Evolutionary conservation across 768 basidiomycete genomes (phyloP), one percentile per base, ranked within the genome.

Genomic region (Pisolithus sp.): DNA sequence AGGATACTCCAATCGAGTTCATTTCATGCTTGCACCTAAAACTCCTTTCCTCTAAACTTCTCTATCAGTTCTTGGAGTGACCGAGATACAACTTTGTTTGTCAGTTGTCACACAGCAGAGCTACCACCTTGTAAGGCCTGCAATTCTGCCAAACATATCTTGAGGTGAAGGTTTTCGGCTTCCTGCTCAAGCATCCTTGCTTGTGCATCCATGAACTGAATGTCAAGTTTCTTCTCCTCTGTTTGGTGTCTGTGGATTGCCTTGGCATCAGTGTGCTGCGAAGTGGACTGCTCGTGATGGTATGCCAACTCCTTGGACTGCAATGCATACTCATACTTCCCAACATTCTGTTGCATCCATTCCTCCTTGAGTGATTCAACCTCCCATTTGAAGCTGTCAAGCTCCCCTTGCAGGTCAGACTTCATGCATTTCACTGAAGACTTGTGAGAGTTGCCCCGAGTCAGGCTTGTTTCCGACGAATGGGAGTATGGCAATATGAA

Each of bases 251-350:
- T 7, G 9, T 40, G 48, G 24, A 18, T 3, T 5, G 41, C 46
- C 31, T 48, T 21, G 5, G 46, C 46, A 36, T 53, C 48, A n/a
- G 52, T 21, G 26, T 13, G n/a, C 9, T 48, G 46, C 2, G 10
- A 5, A 21, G 6, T 53, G 10, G 38, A 39, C 23, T 46, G 47
- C 2, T 48, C 36, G 12, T 39, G 46, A 18, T 48, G 46, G 1
- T 43, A 36, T 4, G 44, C 42, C 2, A 55, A 47, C n/a, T 55
- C 46, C 24, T 55, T 38, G 5, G 48, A 51, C 26, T 17, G 10
- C 28, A 55, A 20, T 3, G 5, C 10, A 17, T 51, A 55, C 6
- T 55, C 44, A 7, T 37, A 20, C 15, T 15, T 2, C 17, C 51
- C 7, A 15, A 40, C 24, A 24, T 7, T 30, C 7, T 5, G n/a